Percentiles rank a stretch among this genome's conserved stretches.
Conservation (phyloP, 371 early-diverging fungal genomes). For the Apophysomyces elegans region DNA sequence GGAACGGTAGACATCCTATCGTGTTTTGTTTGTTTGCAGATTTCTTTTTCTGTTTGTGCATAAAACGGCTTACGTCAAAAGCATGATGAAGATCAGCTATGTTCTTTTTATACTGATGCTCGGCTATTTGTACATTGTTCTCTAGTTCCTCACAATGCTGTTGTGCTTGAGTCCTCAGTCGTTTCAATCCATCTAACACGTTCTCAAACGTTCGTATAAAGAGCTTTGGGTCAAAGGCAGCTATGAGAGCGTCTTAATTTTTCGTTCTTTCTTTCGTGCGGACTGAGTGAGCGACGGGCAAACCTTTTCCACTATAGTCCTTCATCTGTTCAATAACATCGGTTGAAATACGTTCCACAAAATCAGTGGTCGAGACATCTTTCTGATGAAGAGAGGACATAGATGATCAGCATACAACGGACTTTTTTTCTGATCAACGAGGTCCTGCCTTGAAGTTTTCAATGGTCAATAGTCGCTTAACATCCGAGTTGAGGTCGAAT, state of each 20-base stretch:
- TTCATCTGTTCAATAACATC: slow-evolving; percentile 42
- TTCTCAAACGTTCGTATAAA: slow-evolving; percentile 91
- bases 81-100: slow-evolving; percentile 71
- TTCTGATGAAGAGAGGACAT: slow-evolving; percentile 29
- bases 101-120: slow-evolving; percentile 74
- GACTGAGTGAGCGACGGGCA: slow-evolving; percentile 3
- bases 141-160: slow-evolving; percentile 86
- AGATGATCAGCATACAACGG: not conserved
- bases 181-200: slow-evolving; percentile 79
- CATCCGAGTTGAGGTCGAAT: slow-evolving; percentile 29
- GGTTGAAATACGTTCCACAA: slow-evolving; percentile 59
- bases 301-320: slow-evolving; percentile 27
- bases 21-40: slow-evolving; percentile 11
- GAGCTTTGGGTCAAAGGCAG: slow-evolving; percentile 75
- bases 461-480: slow-evolving; percentile 30
- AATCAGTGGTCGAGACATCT: slow-evolving; percentile 59
- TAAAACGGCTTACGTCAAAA: slow-evolving; percentile 65
- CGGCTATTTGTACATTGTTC: slow-evolving; percentile 71
- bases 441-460: slow-evolving; percentile 32
- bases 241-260: slow-evolving; percentile 2
- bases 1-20: slow-evolving; percentile 77
- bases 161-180: slow-evolving; percentile 74
- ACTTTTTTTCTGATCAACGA: not conserved
- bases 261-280: not conserved
- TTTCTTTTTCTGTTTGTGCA: not conserved